Conservation (phyloP, 2,329 filamentous ascomycete genomes). For the Neofusicoccum ribis region DNA sequence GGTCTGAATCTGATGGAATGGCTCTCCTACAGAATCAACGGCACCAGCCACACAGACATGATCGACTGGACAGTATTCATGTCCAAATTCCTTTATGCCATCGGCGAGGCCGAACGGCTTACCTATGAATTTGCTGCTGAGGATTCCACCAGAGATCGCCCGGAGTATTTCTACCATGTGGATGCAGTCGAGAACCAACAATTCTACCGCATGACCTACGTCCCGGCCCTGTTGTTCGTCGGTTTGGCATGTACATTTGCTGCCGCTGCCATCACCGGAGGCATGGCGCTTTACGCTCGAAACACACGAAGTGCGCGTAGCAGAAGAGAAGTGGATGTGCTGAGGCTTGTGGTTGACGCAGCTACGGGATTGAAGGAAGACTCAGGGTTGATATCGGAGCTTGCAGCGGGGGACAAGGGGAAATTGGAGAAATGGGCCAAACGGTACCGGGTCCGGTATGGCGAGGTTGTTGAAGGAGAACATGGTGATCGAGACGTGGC, state of each 20-base stretch:
- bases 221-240: constrained; percentile 22
- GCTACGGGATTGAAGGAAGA: neutral
- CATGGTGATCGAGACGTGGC: no score
- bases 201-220: constrained; percentile 24
- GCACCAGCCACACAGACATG: neutral
- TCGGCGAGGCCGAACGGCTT: constrained; percentile 23
- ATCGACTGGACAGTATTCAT: constrained; percentile 11
- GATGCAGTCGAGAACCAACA: neutral
- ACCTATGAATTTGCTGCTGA: constrained; percentile 23
- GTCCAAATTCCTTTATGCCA: constrained; percentile 23
- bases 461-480: no score
- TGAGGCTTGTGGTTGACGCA: constrained; percentile 1
- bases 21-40: no score
- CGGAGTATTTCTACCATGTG: constrained; percentile 19
- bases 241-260: neutral
- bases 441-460: neutral
- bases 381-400: neutral
- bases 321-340: neutral
- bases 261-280: neutral
- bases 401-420: neutral
- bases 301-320: neutral
- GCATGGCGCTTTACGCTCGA: neutral
- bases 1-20: no score
- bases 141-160: neutral
- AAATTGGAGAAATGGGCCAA: neutral